These are phyloP conservation scores for Gaeumannomyces tritici DNA, from an alignment of 2,329 filamentous ascomycete species.

Conservation along the genomic window DNA sequence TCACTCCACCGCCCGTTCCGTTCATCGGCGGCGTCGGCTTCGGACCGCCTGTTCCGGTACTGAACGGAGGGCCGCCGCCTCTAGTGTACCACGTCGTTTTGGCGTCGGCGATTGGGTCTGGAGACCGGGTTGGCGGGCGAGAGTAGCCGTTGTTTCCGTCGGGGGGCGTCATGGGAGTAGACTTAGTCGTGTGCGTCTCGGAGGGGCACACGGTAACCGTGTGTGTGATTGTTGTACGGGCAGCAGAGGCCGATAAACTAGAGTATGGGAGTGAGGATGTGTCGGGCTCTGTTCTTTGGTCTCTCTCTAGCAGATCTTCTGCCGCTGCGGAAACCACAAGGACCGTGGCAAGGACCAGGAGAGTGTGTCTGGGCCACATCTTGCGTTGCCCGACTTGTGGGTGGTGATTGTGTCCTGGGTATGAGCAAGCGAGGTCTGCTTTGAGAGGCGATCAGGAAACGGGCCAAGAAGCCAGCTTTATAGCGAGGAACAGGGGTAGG, in stretches of 20 bases:
- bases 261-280: neutral
- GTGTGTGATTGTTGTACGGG: neutral
- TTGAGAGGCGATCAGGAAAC: no score
- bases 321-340: neutral
- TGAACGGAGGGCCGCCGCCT: no score
- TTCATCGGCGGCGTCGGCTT: neutral
- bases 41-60: neutral
- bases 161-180: no score
- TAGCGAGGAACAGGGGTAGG: no score
- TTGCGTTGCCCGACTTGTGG: neutral
- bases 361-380: neutral
- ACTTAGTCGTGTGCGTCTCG: neutral
- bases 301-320: neutral
- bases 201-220: neutral
- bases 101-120: no score
- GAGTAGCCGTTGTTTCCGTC: no score
- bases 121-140: no score
- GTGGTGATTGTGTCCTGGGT: no score
- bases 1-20: neutral
- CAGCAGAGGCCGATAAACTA: neutral
- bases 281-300: neutral
- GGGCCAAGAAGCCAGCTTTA: no score
- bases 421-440: no score
- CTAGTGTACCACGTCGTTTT: neutral
- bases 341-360: neutral